Evolutionary conservation across 768 basidiomycete species (phyloP), one percentile per base, ranked within the genome.

Genomic region (Hortiboletus flavorubellus): DNA sequence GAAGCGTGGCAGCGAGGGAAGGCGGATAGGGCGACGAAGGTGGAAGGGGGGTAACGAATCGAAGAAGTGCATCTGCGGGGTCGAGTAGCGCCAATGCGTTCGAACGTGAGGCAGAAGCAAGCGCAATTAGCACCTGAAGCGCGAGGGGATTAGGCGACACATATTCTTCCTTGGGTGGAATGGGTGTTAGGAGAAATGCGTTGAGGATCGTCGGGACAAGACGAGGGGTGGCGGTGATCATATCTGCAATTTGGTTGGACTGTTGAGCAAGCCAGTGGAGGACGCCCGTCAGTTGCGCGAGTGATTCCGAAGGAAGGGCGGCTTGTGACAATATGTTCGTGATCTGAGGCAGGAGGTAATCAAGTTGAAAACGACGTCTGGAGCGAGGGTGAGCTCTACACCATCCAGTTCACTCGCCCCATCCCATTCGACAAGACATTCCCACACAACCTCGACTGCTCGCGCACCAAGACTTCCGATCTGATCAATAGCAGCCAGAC

Each of bases 391-490:
- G 38, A 62, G 64, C 40, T 89, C 86, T 8, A 84, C 74, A 4
- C 78, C 80, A 21, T 74, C 75, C 9, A 72, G 16, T 4, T 58
- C 61, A 4, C 46, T 52, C 37, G 53, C 12, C 61, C 26, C 58
- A 55, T 85, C 77, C 85, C 86, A 89, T n/a, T 75, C 79, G 1
- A 87, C 88, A 26, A 89, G 66, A 50, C 84, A 86, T 55, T 83
- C 81, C 88, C 89, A 91, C 21, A 88, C 70, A 4, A 89, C 77
- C 54, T 90, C 87, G 8, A 90, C 76, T 0, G 88, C 89, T 11
- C 76, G 77, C 4, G 79, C 79, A 8, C 86, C 88, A 10, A 90
- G 76, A 55, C 80, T 82, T 4, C 88, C 89, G 18, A 78, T 76
- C 64, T 87, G 86, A 8, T 69, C 69, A 63, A 91, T 71, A 0